phyloP scores from a whole-genome alignment of 352 stramenopile species.

The Globisporangium solare region DNA sequence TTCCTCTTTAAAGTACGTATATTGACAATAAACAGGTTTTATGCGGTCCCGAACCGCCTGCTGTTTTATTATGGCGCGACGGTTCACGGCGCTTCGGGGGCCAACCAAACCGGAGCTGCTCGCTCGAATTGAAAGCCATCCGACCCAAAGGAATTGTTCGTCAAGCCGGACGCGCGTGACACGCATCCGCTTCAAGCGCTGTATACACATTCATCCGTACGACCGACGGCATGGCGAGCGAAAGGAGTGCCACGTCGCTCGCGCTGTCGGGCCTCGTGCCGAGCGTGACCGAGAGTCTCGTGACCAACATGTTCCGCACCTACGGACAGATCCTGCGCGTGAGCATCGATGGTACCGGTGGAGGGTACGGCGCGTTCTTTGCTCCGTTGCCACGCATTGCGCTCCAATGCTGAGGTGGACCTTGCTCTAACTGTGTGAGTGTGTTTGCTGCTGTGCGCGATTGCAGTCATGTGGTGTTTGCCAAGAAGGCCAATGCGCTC shows the following conservation, averaged over 20 bases:
- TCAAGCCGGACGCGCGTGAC: too few relatives aligned
- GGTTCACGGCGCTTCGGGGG: background rate
- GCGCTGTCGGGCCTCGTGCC: constrained; percentile 46
- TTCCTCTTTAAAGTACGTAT: background rate
- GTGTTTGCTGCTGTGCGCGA: background rate
- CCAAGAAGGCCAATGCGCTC: constrained; percentile 19
- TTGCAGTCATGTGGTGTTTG: constrained; percentile 40
- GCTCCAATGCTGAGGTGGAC: background rate
- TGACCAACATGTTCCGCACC: constrained; percentile 54
- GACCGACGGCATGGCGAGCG: constrained; percentile 6
- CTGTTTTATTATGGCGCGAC: too few relatives aligned
- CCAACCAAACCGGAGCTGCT: constrained; percentile 4
- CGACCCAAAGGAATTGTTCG: too few relatives aligned
- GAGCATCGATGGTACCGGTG: constrained; percentile 36
- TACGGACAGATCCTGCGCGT: constrained; percentile 58
- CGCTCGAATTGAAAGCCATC: too few relatives aligned
- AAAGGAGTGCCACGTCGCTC: constrained; percentile 19
- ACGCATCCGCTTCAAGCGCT: background rate
- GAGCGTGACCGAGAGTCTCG: constrained; percentile 26
- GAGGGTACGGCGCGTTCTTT: constrained; percentile 37
- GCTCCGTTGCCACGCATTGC: background rate
- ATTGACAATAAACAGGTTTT: background rate
- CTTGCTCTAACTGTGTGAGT: background rate
- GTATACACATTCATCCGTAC: too few relatives aligned
- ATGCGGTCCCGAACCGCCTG: background rate